phyloP scores from a whole-genome alignment of 257 asterid species.

The Buddleja alternifolia region DNA sequence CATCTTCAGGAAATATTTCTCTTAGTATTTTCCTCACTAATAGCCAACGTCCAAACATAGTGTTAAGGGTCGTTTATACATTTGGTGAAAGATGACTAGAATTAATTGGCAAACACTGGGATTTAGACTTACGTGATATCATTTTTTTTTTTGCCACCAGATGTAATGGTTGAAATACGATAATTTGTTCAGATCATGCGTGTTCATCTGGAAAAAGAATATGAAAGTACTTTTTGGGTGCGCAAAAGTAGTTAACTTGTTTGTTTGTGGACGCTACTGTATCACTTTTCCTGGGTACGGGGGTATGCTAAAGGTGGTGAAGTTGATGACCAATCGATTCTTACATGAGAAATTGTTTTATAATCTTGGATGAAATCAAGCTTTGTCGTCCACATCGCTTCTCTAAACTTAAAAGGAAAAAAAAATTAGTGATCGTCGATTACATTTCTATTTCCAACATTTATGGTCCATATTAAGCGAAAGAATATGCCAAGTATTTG shows the following conservation, averaged over 20 bases:
- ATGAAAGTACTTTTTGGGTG: not conserved
- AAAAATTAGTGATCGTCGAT: conserved; percentile 2
- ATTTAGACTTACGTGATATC: too few relatives aligned
- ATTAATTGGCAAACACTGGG: not conserved
- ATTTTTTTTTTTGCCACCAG: too few relatives aligned
- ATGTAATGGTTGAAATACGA: conserved; percentile 9
- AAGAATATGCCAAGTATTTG: not conserved
- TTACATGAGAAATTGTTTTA: not conserved
- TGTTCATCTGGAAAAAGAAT: conserved; percentile 8
- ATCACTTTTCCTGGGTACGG: not conserved
- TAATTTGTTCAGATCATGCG: conserved; percentile 10
- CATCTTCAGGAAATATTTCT: too few relatives aligned
- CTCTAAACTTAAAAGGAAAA: not conserved
- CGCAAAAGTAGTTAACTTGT: conserved; percentile 10
- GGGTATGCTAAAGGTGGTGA: conserved; percentile 2
- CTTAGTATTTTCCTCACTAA: too few relatives aligned
- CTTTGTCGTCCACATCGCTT: conserved; percentile 8
- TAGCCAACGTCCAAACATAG: too few relatives aligned
- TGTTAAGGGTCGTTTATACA: conserved; percentile 8
- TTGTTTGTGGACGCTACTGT: not conserved
- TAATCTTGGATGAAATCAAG: conserved; percentile 9
- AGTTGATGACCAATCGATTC: conserved; percentile 17
- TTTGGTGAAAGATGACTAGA: conserved; percentile 17
- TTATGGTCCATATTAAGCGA: not conserved
- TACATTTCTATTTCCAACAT: not conserved